Base-by-base conservation (phyloP, 2,329 filamentous ascomycete species). In the Zopfia rhizophila region DNA sequence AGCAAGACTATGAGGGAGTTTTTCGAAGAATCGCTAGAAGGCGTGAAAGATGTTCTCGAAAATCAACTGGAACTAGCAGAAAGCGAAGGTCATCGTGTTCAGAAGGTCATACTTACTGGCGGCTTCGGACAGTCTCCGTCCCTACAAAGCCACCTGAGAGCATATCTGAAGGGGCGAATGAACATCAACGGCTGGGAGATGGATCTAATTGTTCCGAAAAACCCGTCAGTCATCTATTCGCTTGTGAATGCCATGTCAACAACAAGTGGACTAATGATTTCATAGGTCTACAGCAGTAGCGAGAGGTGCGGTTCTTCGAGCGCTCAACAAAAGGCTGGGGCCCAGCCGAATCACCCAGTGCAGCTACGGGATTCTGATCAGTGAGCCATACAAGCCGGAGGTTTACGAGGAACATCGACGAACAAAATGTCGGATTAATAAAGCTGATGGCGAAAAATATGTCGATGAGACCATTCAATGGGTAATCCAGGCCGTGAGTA, bases 91-190 rank as follows among this genome's bases (percentile, higher is more conserved):
- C 37, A 48, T 25, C 30, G 33, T 3, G 48, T 55, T 17, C 44
- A 65, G 56, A 68, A 62, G 55, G 60, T 69, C 8, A 47, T 69
- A 27, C 48, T 70, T 3, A 65, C 67, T 28, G 66, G 64, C 19
- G 66, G 65, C 12, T 70, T 70, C 50, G 65, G 59, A 2, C 53
- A 56, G 11, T 68, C 62, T 11, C 51, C 51, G 3, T 59, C 61
- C n/a, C 52, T 69, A 7, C 23, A 51, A 36, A 45, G 50, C 31
- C 52, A 61, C 39, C 48, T 69, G 12, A 18, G 37, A 23, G 41
- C 52, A 24, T 52, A 57, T 36, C 32, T 68, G 18, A 17, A 17
- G 2, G 40, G 35, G 25, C 24, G 27, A 14, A 43, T 18, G 14
- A 47, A 52, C 19, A 14, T 32, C 11, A 23, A 23, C 11, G 16